Evolutionary conservation across 345 rosid genomes (phyloP), one percentile per base, ranked within the genome.

Genomic region (Eucalyptus pauciflora): DNA sequence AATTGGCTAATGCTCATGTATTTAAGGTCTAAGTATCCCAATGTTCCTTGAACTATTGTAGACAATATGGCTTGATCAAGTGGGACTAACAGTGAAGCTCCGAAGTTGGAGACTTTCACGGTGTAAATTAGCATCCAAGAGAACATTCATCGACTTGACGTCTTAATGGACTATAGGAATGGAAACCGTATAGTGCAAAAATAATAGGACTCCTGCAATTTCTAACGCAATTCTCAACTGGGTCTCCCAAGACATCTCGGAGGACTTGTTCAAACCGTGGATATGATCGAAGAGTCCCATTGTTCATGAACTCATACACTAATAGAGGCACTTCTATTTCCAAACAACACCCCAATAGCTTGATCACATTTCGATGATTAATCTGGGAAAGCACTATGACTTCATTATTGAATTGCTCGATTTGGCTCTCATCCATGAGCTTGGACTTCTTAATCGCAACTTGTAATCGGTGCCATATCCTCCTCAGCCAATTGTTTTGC

Each of bases 361-460:
- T 94, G 49, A 93, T 94, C 41, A 93, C 94, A 41, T 94, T 91
- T 85, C 90, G 86, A 18, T 93, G 94, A 80, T 94, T 93, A 85
- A 94, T 93, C 56, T 93, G 89, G 13, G 94, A 92, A 22, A 94
- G 93, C 13, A 94, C 91, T 1, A 88, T 60, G 20, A 95, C 90
- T 64, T 95, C 94, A n/a, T 94, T 91, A 88, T 92, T 89, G 87
- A 94, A 95, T 58, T 91, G 92, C 51, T 92, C 94, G 7, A 91
- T 89, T 86, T 93, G 94, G 62, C 90, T 92, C 37, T 88, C 88
- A 41, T 95, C 93, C 76, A 93, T 51, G 3, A 91, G 86, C 85
- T 60, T 91, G 5, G 95, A 92, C 43, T 90, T 95, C 88, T 95
- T 95, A 24, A 94, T 94, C 8, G 95, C 96, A 9, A 94, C 90